Evolutionary conservation across 805 yeast genomes (phyloP), one percentile per base, ranked within the genome.

Genomic region (Lipomyces sp.): DNA sequence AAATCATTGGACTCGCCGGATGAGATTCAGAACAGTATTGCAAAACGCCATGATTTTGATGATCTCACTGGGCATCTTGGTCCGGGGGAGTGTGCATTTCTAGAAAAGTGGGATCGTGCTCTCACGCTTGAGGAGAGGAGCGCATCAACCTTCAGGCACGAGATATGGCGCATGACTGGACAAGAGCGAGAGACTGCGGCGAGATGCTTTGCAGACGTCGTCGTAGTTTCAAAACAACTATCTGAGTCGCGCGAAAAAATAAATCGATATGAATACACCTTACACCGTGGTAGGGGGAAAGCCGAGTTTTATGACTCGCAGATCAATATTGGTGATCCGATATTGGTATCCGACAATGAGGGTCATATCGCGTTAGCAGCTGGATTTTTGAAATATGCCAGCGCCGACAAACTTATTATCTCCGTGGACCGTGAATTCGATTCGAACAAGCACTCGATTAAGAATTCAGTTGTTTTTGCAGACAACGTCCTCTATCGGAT

Each of bases 351-450:
- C 62, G 95, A 86, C 65, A 95, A 86, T 60, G 53, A 65, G 0
- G 95, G 95, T 0, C 87, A 84, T 64, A 83, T 83, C 65, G 84
- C 86, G 0, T 61, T 90, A 22, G 80, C 88, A 1, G 74, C 73
- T 43, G 96, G 95, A 0, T 67, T 64, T 39, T 73, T 89, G 3
- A 67, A 70, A 4, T 59, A 64, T 2, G 68, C 84, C 0, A 69
- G 74, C 5, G 67, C 72, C 0, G 70, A 70, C 6, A 59, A 65
- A 6, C 63, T 88, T 1, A 69, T 70, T 1, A 66, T 89, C 2
- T 67, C 78, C 0, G 77, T 84, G 1, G 72, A 74, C 47, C 74
- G 86, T 57, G 72, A 80, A 60, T 70, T 87, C 44, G 47, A 53
- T 21, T 21, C 43, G 3, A 35, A 40, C 19, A 23, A 19, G 29